Conservation (phyloP, 495 filamentous ascomycete species). For the Copromyces sp. region DNA sequence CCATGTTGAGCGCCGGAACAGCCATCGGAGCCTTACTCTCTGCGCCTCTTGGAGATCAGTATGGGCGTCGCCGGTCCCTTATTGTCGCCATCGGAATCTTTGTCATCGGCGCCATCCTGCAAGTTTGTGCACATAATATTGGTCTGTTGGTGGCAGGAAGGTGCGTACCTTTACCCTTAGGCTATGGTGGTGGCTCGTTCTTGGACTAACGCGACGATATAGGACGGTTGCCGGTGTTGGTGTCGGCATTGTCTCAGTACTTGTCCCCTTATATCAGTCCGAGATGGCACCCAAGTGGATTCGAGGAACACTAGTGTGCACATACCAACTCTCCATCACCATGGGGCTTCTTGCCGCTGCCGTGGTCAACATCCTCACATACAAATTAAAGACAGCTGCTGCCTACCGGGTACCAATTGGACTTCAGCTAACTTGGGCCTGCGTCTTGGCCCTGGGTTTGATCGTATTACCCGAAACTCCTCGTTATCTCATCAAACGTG, state of each 20-base stretch:
- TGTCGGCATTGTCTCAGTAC: constrained; percentile 72
- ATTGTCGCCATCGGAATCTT: constrained; percentile 66
- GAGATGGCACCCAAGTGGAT: constrained; percentile 89
- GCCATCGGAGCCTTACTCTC: constrained; percentile 69
- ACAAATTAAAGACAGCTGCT: constrained; percentile 48
- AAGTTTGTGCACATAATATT: constrained; percentile 59
- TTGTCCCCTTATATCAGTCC: constrained; percentile 81
- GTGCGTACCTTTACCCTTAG: constrained; percentile 23
- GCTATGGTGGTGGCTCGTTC: background rate
- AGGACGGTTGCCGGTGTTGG: constrained; percentile 68
- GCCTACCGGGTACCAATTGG: constrained; percentile 82
- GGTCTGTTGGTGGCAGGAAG: constrained; percentile 48
- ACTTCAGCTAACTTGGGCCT: constrained; percentile 76
- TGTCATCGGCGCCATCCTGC: constrained; percentile 69
- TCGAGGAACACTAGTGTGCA: constrained; percentile 79
- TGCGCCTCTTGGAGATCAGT: constrained; percentile 60
- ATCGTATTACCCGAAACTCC: constrained; percentile 77
- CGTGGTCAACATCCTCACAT: constrained; percentile 69
- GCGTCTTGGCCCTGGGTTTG: constrained; percentile 64
- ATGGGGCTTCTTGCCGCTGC: constrained; percentile 73
- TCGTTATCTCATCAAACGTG: constrained; percentile 74
- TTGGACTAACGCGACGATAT: constrained; percentile 2
- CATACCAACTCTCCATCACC: constrained; percentile 87
- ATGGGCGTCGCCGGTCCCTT: constrained; percentile 69
- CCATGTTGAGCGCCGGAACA: constrained; percentile 83